Evolutionary conservation across 306 rosid genomes (phyloP).

Genomic region (Cucurbita argyrosperma): DNA sequence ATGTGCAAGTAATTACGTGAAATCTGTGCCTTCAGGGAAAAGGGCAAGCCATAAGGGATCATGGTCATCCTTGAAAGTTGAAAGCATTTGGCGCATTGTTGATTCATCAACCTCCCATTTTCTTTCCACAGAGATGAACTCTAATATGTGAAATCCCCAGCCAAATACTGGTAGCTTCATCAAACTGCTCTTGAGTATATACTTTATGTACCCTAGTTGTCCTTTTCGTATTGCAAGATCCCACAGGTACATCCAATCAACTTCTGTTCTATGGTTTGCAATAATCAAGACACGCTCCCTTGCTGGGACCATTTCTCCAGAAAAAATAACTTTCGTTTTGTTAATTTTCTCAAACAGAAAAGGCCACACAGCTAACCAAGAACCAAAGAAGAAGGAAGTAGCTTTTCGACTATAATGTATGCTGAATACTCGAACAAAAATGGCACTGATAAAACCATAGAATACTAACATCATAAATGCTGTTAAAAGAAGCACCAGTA

Average conservation of each 20-base stretch:
- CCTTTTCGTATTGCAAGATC: constrained; percentile 76
- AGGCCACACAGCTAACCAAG: constrained; percentile 89
- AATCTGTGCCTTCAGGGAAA: constrained; percentile 98
- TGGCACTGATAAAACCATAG: constrained; percentile 37
- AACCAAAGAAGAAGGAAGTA: constrained; percentile 44
- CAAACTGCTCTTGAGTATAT: constrained; percentile 76
- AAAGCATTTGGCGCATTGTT: constrained; percentile 36
- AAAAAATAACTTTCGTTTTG: constrained; percentile 61
- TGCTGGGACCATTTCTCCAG: constrained; percentile 57
- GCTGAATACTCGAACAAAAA: constrained; percentile 39
- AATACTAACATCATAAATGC: constrained; percentile 60
- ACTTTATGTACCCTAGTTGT: constrained; percentile 60
- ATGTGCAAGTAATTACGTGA: constrained; percentile 29
- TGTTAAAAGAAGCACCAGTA: constrained; percentile 69
- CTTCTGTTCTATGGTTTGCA: constrained; percentile 90
- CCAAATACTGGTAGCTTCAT: constrained; percentile 87
- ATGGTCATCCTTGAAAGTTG: constrained; percentile 41
- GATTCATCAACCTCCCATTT: constrained; percentile 83
- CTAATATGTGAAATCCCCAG: constrained; percentile 90
- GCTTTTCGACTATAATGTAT: constrained; percentile 51
- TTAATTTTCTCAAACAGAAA: constrained; percentile 73
- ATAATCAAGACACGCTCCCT: constrained; percentile 71
- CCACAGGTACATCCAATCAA: constrained; percentile 99
- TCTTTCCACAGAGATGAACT: constrained; percentile 83
- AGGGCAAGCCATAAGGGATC: constrained; percentile 79